These are phyloP conservation scores for Hypoxylon intermedium DNA, from an alignment of 495 filamentous ascomycete species.

Conservation along the genomic window DNA sequence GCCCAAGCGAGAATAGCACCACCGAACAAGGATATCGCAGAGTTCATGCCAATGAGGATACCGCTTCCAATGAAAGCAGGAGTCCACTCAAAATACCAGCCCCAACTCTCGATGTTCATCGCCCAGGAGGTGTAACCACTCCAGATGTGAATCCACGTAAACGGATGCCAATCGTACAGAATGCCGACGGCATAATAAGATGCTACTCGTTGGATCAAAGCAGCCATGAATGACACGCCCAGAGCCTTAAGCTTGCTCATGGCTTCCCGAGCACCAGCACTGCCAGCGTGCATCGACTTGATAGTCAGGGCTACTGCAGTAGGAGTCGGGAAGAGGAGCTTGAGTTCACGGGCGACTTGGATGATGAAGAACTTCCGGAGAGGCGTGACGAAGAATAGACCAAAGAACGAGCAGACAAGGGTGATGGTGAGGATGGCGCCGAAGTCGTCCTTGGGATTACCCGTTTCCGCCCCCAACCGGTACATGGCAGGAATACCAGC, in stretches of 20 bases:
- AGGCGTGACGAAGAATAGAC: conserved; percentile 72
- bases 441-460: conserved; percentile 62
- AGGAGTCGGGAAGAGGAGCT: conserved; percentile 68
- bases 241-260: conserved; percentile 67
- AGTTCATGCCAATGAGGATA: conserved; percentile 71
- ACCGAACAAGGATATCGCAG: conserved; percentile 66
- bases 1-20: conserved; percentile 69
- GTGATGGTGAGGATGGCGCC: conserved; percentile 67
- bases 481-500: conserved; percentile 71
- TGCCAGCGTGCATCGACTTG: conserved; percentile 66
- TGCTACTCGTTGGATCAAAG: conserved; percentile 61
- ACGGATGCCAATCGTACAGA: conserved; percentile 72
- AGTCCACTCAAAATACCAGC: conserved; percentile 69
- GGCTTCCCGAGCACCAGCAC: conserved; percentile 59
- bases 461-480: conserved; percentile 58
- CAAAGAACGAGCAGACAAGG: conserved; percentile 68
- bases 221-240: conserved; percentile 54
- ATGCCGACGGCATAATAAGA: conserved; percentile 69
- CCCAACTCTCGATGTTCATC: conserved; percentile 68
- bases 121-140: conserved; percentile 62
- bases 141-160: conserved; percentile 67
- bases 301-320: conserved; percentile 71
- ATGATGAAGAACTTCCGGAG: conserved; percentile 74
- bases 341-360: conserved; percentile 67
- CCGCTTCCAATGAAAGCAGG: conserved; percentile 72